Conservation (phyloP, 768 basidiomycete species). For the Mycena amicta region DNA sequence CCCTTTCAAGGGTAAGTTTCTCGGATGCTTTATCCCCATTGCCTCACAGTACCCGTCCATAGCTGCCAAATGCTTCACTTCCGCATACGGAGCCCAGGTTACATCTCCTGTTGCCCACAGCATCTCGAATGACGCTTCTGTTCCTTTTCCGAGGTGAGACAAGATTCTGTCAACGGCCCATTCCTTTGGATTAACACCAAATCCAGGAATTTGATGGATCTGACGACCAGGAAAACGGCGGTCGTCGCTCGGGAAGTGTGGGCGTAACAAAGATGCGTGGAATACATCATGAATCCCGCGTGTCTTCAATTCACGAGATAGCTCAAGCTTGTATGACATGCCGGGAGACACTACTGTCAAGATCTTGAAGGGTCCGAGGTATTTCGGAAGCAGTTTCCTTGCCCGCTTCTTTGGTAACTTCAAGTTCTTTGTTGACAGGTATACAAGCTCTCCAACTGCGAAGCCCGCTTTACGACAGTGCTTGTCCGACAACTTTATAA, state of each 20-base stretch:
- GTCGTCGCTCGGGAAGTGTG: constrained; percentile 29
- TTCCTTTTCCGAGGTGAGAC: constrained; percentile 27
- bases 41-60: constrained; percentile 29
- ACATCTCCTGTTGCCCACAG: constrained; percentile 30
- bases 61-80: constrained; percentile 20
- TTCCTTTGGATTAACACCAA: constrained; percentile 20
- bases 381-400: constrained; percentile 27
- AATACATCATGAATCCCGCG: constrained; percentile 29
- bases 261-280: constrained; percentile 31
- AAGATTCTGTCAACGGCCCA: constrained; percentile 28
- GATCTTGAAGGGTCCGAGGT: constrained; percentile 28
- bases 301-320: constrained; percentile 17
- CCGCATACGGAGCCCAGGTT: constrained; percentile 26
- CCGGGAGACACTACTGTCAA: constrained; percentile 1
- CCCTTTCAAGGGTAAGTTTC: background rate
- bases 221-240: constrained; percentile 30
- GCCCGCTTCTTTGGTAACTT: too few species aligned
- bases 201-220: constrained; percentile 18
- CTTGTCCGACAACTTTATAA: too few species aligned
- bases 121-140: constrained; percentile 27
- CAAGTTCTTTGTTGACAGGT: too few species aligned
- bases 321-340: constrained; percentile 4
- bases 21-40: constrained; percentile 18
- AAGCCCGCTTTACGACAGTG: too few species aligned
- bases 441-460: too few species aligned